Evolutionary conservation across 148 eudicot species (phyloP).

Genomic region (Persicaria tinctoria): DNA sequence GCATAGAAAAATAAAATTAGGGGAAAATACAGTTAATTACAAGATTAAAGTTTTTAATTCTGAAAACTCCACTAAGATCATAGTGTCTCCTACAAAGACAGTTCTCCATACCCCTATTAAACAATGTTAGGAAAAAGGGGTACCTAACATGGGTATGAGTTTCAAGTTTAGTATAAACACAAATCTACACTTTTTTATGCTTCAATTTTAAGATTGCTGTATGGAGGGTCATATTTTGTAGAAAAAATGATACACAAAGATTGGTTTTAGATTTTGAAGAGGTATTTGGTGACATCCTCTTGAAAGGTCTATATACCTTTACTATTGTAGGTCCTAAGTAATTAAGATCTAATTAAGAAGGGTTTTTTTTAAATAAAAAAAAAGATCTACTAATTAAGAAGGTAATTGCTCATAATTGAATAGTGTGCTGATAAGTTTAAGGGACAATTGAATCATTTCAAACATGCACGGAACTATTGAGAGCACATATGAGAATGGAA

Average conservation of each 20-base stretch:
- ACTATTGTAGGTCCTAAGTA: not conserved
- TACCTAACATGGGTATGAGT: not conserved
- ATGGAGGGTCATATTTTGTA: not conserved
- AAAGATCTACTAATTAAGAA: too few species aligned
- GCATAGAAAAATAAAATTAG: not conserved
- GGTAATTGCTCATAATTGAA: too few species aligned
- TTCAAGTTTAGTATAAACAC: constrained; percentile 4
- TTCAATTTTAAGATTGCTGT: not conserved
- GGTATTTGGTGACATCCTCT: not conserved
- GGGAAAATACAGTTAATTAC: not conserved
- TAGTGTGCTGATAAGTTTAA: too few species aligned
- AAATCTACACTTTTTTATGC: constrained; percentile 10
- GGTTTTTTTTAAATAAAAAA: too few species aligned
- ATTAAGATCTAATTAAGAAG: too few species aligned
- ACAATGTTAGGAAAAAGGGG: not conserved
- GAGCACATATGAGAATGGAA: too few species aligned
- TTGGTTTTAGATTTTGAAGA: not conserved
- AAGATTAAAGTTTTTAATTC: not conserved
- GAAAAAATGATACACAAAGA: not conserved
- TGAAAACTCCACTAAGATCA: constrained; percentile 8
- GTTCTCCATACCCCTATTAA: not conserved
- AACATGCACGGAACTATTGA: too few species aligned
- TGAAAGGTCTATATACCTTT: not conserved
- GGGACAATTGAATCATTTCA: too few species aligned
- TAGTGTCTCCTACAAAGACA: constrained; percentile 9